Evolutionary conservation across 2,329 filamentous ascomycete genomes (phyloP).

Genomic region (Pseudomassariella vexata): DNA sequence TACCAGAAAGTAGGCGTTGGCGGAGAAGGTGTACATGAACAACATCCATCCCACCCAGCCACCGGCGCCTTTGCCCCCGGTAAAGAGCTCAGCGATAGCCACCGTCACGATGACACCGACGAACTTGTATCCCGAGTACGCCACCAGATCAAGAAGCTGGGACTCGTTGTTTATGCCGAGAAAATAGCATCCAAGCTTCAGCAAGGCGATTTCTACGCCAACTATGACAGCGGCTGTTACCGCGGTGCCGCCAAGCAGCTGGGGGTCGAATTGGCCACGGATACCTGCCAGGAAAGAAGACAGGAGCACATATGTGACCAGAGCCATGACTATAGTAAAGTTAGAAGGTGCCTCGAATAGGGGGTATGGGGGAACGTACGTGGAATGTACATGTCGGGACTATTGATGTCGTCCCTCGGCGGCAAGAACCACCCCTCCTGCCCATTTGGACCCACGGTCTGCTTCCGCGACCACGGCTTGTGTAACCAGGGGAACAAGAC

Average conservation of each 20-base stretch:
- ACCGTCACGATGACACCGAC: conserved; percentile 93
- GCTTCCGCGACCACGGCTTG: conserved; percentile 93
- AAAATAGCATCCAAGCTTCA: conserved; percentile 91
- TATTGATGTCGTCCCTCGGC: conserved; percentile 92
- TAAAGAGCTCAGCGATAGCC: conserved; percentile 70
- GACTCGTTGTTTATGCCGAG: conserved; percentile 90
- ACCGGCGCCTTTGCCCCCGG: conserved; percentile 73
- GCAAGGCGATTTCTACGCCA: conserved; percentile 77
- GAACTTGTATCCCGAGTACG: conserved; percentile 98
- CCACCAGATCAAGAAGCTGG: conserved; percentile 87
- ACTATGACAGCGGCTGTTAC: conserved; percentile 79
- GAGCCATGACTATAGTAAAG: conserved; percentile 67
- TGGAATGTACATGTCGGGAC: conserved; percentile 98
- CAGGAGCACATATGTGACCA: conserved; percentile 95
- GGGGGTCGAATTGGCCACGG: conserved; percentile 86
- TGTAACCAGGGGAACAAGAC: conserved; percentile 98
- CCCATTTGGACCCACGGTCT: conserved; percentile 63
- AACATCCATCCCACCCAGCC: conserved; percentile 85
- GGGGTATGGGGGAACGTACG: conserved; percentile 25
- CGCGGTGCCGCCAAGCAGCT: conserved; percentile 84
- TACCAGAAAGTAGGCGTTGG: conserved; percentile 93
- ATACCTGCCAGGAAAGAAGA: conserved; percentile 87
- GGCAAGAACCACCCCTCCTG: conserved; percentile 78
- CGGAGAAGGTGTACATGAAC: conserved; percentile 86
- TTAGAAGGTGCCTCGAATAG: neutral